phyloP scores from a whole-genome alignment of 345 rosid species.

The Odontarrhena argentea region DNA sequence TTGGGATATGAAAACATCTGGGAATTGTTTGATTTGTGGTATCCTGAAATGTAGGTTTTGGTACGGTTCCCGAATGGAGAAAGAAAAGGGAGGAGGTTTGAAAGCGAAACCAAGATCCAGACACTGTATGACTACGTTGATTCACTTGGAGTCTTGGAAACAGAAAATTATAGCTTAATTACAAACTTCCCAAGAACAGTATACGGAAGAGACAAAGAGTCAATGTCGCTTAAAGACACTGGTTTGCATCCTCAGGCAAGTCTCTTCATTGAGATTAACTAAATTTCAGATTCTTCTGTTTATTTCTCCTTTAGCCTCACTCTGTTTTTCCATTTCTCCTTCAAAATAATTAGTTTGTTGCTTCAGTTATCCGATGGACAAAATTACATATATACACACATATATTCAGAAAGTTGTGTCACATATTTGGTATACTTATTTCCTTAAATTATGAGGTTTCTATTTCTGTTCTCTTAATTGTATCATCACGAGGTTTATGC shows the following conservation, averaged over 20 bases:
- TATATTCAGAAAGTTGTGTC: constrained; percentile 17
- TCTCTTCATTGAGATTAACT: constrained; percentile 91
- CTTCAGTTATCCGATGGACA: constrained; percentile 22
- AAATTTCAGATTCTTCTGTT: constrained; percentile 18
- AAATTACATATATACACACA: constrained; percentile 16
- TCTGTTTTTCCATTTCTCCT: background rate
- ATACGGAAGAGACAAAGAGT: constrained; percentile 68
- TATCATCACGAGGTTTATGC: background rate
- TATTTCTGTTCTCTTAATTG: background rate
- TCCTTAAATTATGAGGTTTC: constrained; percentile 13
- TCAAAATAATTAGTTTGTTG: constrained; percentile 31
- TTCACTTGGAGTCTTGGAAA: constrained; percentile 80
- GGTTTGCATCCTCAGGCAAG: constrained; percentile 99
- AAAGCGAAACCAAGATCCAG: constrained; percentile 58
- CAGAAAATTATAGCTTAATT: constrained; percentile 74
- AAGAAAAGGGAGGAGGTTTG: constrained; percentile 92
- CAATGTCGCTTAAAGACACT: constrained; percentile 69
- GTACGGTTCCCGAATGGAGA: constrained; percentile 91
- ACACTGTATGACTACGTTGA: constrained; percentile 82
- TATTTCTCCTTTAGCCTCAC: constrained; percentile 1
- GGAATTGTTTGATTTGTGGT: background rate
- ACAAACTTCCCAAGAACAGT: constrained; percentile 86
- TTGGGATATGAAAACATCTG: background rate
- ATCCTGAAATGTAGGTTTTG: constrained; percentile 57
- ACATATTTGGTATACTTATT: constrained; percentile 13